These are phyloP conservation scores for Psilocybe subaeruginosa DNA, from an alignment of 768 basidiomycete genomes.

Conservation along the genomic window DNA sequence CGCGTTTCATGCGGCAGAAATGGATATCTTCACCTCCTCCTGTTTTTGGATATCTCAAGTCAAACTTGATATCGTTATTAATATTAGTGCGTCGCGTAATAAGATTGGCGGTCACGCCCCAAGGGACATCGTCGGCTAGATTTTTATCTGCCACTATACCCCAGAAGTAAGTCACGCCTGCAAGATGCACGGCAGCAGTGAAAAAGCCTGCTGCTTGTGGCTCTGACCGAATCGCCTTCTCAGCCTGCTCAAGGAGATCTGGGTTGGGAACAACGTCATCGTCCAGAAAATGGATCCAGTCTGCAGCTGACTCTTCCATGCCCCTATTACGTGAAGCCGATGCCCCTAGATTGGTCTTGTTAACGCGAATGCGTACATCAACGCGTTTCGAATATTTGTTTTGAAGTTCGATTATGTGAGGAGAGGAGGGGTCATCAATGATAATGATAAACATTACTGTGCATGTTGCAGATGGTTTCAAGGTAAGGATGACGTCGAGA, in stretches of 20 bases:
- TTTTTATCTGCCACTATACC: constrained; percentile 51
- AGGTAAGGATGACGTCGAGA: constrained; percentile 45
- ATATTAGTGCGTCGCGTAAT: constrained; percentile 48
- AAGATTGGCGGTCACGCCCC: constrained; percentile 67
- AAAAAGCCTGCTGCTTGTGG: constrained; percentile 58
- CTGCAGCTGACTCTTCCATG: constrained; percentile 54
- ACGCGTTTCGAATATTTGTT: constrained; percentile 41
- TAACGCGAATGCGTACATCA: constrained; percentile 57
- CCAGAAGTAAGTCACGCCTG: constrained; percentile 65
- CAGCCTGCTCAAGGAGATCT: constrained; percentile 47
- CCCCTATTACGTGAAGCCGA: constrained; percentile 60
- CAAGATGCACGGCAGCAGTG: constrained; percentile 55
- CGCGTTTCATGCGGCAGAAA: constrained; percentile 52
- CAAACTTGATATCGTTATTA: constrained; percentile 47
- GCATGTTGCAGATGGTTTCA: constrained; percentile 45
- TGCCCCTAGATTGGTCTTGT: constrained; percentile 50
- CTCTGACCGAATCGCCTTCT: constrained; percentile 47
- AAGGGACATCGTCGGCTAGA: constrained; percentile 50
- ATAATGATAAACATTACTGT: constrained; percentile 61
- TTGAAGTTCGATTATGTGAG: constrained; percentile 39
- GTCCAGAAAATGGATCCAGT: constrained; percentile 64
- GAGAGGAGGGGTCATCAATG: constrained; percentile 54
- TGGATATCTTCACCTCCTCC: constrained; percentile 69
- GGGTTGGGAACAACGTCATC: constrained; percentile 52
- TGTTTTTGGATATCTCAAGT: constrained; percentile 58